Percentiles rank a stretch among this genome's conserved stretches.
phyloP scores from a whole-genome alignment of 2,329 filamentous ascomycete species.

The Sarocladium brachiariae region DNA sequence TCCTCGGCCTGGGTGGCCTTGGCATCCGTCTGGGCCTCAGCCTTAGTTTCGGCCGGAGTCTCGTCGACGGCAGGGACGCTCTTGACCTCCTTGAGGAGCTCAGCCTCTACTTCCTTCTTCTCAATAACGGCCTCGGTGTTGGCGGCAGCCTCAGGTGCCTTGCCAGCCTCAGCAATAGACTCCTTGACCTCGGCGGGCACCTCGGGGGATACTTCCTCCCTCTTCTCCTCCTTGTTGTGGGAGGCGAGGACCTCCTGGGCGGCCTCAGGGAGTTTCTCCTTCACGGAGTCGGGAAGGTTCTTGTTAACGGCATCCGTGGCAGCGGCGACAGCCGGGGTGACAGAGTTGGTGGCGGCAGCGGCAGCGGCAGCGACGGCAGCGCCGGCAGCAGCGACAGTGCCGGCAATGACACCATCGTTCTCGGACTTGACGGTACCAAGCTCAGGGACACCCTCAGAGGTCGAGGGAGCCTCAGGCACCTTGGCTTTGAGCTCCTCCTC shows the following conservation, averaged over 20 bases:
- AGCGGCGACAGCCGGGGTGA: constrained; percentile 27
- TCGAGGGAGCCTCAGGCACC: constrained; percentile 53
- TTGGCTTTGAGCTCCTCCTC: constrained; percentile 65
- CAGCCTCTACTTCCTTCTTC: constrained; percentile 67
- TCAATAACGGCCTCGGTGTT: constrained; percentile 63
- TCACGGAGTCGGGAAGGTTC: constrained; percentile 47
- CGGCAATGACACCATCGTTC: constrained; percentile 33
- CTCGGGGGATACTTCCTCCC: constrained; percentile 39
- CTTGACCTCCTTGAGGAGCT: constrained; percentile 62
- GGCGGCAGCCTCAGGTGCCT: constrained; percentile 63
- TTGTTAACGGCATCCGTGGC: constrained; percentile 35
- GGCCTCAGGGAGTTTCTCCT: constrained; percentile 42
- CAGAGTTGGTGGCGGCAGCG: constrained; percentile 28
- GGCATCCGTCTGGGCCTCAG: background rate
- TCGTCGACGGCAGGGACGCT: constrained; percentile 28
- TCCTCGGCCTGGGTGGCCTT: constrained; percentile 17
- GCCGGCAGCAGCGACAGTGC: constrained; percentile 27
- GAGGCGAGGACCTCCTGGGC: constrained; percentile 41
- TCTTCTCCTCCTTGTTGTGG: constrained; percentile 34
- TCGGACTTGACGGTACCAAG: constrained; percentile 48
- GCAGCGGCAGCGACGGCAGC: constrained; percentile 31
- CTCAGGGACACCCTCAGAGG: constrained; percentile 48
- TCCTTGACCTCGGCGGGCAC: constrained; percentile 52
- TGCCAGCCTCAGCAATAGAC: constrained; percentile 50
- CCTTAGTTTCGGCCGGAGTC: constrained; percentile 17